Evolutionary conservation across 352 stramenopile genomes (phyloP).

Genomic region (Phytopythium montanum): DNA sequence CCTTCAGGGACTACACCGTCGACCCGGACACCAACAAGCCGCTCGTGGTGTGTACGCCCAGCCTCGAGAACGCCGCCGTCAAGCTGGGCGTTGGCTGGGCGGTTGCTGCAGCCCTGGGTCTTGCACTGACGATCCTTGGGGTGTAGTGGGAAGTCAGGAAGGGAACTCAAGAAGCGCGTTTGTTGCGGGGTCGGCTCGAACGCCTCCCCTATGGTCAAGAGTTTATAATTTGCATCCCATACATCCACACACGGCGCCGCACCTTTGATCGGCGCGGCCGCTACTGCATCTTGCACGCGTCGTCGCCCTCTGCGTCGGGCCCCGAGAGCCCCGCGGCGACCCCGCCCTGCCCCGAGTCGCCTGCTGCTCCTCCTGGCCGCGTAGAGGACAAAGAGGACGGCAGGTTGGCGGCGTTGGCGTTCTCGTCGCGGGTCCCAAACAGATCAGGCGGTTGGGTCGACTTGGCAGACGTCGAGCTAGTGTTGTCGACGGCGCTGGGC

Average conservation of each 20-base stretch:
- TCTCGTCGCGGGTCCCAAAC: constrained; percentile 22
- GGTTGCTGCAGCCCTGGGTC: background rate
- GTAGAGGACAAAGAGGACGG: background rate
- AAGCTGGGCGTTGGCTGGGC: background rate
- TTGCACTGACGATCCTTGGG: background rate
- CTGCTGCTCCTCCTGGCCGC: background rate
- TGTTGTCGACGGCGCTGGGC: constrained; percentile 14
- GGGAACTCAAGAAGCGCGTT: background rate
- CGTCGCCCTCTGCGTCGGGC: constrained; percentile 44
- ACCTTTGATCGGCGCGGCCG: background rate
- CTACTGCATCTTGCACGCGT: constrained; percentile 69
- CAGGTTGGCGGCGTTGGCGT: constrained; percentile 22
- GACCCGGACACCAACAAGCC: constrained; percentile 68
- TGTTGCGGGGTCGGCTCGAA: background rate
- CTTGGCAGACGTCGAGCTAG: background rate
- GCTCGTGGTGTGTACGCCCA: constrained; percentile 78
- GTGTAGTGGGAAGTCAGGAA: background rate
- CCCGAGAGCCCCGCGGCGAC: constrained; percentile 26
- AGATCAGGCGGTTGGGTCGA: constrained; percentile 1
- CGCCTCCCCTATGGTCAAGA: background rate
- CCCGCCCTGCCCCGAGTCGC: background rate
- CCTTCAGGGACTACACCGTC: constrained; percentile 73
- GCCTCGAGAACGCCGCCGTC: constrained; percentile 53
- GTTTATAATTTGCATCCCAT: constrained; percentile 3
- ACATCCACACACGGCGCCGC: constrained; percentile 2